Evolutionary conservation across 441 rosid species (phyloP), one percentile per base, ranked within the genome.

Genomic region (Bruguiera hainesii): DNA sequence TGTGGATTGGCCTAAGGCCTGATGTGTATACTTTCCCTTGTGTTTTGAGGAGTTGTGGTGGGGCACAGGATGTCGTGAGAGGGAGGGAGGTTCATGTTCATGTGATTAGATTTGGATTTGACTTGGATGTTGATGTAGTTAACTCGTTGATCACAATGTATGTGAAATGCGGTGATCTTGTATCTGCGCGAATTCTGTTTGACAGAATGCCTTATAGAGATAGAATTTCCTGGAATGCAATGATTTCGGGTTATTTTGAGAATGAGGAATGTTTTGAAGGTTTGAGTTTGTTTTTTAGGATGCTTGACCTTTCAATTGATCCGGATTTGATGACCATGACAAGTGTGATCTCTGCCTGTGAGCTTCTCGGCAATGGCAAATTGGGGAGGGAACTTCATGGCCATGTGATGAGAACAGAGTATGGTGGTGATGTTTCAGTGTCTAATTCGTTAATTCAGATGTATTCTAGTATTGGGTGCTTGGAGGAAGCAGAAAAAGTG

Each of bases 281-380:
- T 62, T 69, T 93, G 68, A 55, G 79, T 68, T 78, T 84, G 71
- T 94, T 94, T 67, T 73, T 81, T 68, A 65, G 35, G 70, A 88
- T 91, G 98, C 86, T 84, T 52, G 88, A 80, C 51, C 77, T 76
- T 66, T 81, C 83, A 3, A 70, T 91, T 72, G 88, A 84, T 66
- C 97, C 96, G 5, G 95, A 94, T 83, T 73, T 78, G 80, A 84
- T 84, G 90, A 91, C 97, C 23, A 76, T 94, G 96, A 89, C 90
- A 3, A 89, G 96, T 61, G 82, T 91, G 73, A 81, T 94, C 60
- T 87, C 95, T 72, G 95, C 89, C 0, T 89, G 87, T 70, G 90
- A 82, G 81, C 74, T 83, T 71, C 85, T 91, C 51, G 87, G 79
- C 16, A 85, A 83, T 75, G 80, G 79, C 63, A 83, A 71, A 64